A percentile compares a stretch with the other conserved stretches of the same genome.
Conservation (phyloP, 345 rosid species). For the Euphorbia lathyris region DNA sequence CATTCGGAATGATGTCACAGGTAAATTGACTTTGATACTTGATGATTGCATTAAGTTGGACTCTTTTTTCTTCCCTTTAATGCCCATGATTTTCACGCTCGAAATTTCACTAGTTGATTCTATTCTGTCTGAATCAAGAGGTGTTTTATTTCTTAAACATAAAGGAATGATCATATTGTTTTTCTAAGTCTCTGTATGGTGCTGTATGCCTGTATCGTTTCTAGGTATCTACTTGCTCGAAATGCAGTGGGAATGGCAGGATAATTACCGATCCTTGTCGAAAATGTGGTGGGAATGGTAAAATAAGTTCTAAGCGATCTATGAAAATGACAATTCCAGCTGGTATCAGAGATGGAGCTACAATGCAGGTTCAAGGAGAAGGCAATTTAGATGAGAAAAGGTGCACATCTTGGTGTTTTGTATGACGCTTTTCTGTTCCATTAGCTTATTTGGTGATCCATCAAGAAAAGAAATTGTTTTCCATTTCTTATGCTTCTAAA, state of each 20-base stretch:
- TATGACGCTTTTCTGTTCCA: constrained; percentile 2
- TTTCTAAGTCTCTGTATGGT: not conserved
- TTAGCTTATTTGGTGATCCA: not conserved
- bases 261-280: constrained; percentile 68
- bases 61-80: not conserved
- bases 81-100: not conserved
- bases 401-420: constrained; percentile 25
- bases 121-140: not conserved
- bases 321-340: constrained; percentile 65
- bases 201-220: constrained; percentile 20
- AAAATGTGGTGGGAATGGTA: constrained; percentile 62
- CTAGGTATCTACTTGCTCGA: constrained; percentile 83
- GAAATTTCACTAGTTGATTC: too few species aligned
- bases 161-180: not conserved
- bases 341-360: constrained; percentile 75
- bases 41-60: not conserved
- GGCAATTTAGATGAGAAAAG: constrained; percentile 70
- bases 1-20: constrained; percentile 89
- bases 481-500: not conserved
- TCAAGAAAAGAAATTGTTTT: not conserved
- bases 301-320: constrained; percentile 47
- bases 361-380: constrained; percentile 62
- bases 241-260: constrained; percentile 78
- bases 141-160: not conserved
- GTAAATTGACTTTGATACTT: constrained; percentile 36